These are phyloP conservation scores for Henckelia pumila DNA, from an alignment of 257 asterid genomes.

Conservation along the genomic window DNA sequence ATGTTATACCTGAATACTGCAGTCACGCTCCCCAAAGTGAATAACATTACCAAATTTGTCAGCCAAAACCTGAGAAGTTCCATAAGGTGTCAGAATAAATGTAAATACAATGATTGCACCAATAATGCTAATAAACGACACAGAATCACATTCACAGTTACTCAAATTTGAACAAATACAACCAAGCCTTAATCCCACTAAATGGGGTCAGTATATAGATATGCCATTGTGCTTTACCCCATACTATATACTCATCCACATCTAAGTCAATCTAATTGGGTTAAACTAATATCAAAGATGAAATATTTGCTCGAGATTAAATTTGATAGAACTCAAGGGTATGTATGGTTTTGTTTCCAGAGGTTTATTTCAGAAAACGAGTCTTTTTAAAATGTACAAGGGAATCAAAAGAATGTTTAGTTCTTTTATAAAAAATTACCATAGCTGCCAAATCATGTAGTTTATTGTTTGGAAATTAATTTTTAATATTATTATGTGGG, in stretches of 20 bases:
- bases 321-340: background rate
- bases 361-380: background rate
- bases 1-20: slow-evolving; percentile 83
- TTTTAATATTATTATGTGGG: too few species aligned
- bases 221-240: too few species aligned
- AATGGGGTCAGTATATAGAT: too few species aligned
- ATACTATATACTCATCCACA: too few species aligned
- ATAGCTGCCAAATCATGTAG: background rate
- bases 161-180: background rate
- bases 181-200: too few species aligned
- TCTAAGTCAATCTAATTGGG: background rate
- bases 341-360: background rate
- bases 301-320: slow-evolving; percentile 3
- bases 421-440: too few species aligned
- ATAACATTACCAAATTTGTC: slow-evolving; percentile 87
- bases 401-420: background rate
- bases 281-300: background rate
- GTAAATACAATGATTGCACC: slow-evolving; percentile 12
- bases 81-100: slow-evolving; percentile 7
- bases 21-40: slow-evolving; percentile 99
- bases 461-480: too few species aligned
- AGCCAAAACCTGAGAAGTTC: slow-evolving; percentile 71
- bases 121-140: slow-evolving; percentile 13
- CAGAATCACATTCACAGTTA: background rate
- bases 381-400: background rate